phyloP scores from a whole-genome alignment of 805 yeast genomes.

The Groenewaldozyma tartarivorans region DNA sequence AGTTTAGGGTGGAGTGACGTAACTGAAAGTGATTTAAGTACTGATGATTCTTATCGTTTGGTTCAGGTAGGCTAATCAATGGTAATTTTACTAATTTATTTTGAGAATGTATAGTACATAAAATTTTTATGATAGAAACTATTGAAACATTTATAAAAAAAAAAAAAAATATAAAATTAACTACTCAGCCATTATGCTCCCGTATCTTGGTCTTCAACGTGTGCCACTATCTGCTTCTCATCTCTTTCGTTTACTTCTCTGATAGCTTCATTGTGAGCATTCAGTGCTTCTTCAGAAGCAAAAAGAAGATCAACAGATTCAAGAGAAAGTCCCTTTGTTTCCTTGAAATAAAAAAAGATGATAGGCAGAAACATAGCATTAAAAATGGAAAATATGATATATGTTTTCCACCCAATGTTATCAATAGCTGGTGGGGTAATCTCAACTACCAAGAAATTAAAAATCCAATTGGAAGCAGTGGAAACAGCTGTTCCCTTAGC shows the following conservation, averaged over 20 bases:
- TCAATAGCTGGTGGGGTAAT: constrained; percentile 77
- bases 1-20: constrained; percentile 36
- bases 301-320: constrained; percentile 87
- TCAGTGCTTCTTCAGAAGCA: constrained; percentile 41
- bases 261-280: constrained; percentile 4
- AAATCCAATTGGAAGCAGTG: constrained; percentile 85
- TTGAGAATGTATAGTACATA: too few species aligned
- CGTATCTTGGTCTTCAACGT: too few species aligned
- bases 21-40: constrained; percentile 4
- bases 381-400: constrained; percentile 66
- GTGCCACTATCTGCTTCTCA: too few species aligned
- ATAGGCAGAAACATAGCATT: constrained; percentile 59
- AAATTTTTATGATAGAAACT: too few species aligned
- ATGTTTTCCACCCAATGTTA: constrained; percentile 62
- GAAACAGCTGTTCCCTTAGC: constrained; percentile 82
- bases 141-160: too few species aligned
- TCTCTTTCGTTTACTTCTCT: too few species aligned
- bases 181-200: too few species aligned
- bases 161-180: too few species aligned
- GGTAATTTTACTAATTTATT: too few species aligned
- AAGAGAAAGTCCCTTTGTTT: constrained; percentile 73
- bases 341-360: constrained; percentile 68
- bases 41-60: not conserved
- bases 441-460: constrained; percentile 82
- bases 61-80: constrained; percentile 5